A percentile compares a stretch with the other conserved stretches of the same genome.
Conservation (phyloP, 2,329 filamentous ascomycete genomes). For the Penicillium sp. region DNA sequence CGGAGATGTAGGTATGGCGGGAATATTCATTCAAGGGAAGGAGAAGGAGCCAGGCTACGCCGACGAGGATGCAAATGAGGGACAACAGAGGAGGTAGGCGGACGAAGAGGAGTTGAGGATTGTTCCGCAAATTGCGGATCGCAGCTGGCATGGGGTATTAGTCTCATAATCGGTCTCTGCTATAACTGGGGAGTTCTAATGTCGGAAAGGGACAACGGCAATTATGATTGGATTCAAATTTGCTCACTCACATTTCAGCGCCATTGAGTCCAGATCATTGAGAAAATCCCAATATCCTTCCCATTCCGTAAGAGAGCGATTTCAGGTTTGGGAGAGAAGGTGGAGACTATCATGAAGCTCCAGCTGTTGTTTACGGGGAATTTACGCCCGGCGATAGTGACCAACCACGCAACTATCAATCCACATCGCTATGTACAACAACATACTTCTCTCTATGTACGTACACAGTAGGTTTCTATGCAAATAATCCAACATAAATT, state of each 20-base stretch:
- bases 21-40: constrained; percentile 90
- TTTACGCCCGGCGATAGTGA: neutral
- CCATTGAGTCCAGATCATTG: constrained; percentile 28
- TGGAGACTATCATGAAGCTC: neutral
- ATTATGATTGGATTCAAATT: neutral
- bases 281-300: neutral
- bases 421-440: neutral
- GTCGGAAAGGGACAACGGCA: neutral
- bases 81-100: constrained; percentile 87
- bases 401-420: neutral
- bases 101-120: constrained; percentile 70
- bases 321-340: neutral
- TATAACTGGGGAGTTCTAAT: neutral
- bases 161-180: constrained; percentile 13
- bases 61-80: constrained; percentile 77
- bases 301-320: neutral
- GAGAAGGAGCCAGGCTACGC: constrained; percentile 84
- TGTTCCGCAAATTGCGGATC: constrained; percentile 64
- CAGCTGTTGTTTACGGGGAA: constrained; percentile 3
- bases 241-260: constrained; percentile 40
- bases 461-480: neutral
- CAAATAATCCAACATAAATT: neutral
- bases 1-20: constrained; percentile 90
- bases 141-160: constrained; percentile 34
- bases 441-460: neutral